Base-by-base conservation (phyloP, 768 basidiomycete species). In the Coprinellus micaceus region DNA sequence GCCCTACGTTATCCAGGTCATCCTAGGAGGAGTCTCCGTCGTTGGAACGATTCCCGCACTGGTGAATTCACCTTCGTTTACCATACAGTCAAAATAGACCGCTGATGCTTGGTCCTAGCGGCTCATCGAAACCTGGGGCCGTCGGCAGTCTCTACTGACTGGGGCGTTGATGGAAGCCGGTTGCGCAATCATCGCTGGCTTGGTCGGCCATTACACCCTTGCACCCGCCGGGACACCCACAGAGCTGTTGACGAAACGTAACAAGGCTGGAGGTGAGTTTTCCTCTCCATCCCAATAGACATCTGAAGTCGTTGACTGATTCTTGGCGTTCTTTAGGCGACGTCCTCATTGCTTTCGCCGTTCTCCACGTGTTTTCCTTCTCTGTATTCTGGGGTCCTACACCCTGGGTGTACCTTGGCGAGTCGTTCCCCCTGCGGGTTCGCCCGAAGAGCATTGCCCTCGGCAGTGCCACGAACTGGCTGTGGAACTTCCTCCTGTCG, bases 321-420 rank as follows among this genome's bases (percentile, higher is more conserved):
- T 33, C 6, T 33, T n/a, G n/a, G n/a, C 33, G 13, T 33, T 33
- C 13, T 19, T 9, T 58, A 77, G 86, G 88, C 43, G 81, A 86
- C 54, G 77, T 79, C 0, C 72, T 89, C 36, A 88, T 91, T 59
- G 79, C 88, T 0, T 89, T 91, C 62, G 89, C 86, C 0, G 80
- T 91, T n/a, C 69, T 89, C 24, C 88, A 91, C 50, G 86, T 91
- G 25, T 82, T 85, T 61, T 78, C 80, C 10, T 91, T 80, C 68
- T 82, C 82, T 1, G 79, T 85, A 58, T 89, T 88, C 72, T 91
- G 88, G 87, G 88, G 88, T 15, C 85, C 86, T 5, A 84, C 82
- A 33, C 86, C 86, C 60, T 78, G 62, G 54, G 76, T 67, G 3
- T 50, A 50, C 28, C 48, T 50, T 29, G 48, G 30, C 26, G 19